Conservation (phyloP, 495 filamentous ascomycete genomes). For the Astrothelium subdiscretum region DNA sequence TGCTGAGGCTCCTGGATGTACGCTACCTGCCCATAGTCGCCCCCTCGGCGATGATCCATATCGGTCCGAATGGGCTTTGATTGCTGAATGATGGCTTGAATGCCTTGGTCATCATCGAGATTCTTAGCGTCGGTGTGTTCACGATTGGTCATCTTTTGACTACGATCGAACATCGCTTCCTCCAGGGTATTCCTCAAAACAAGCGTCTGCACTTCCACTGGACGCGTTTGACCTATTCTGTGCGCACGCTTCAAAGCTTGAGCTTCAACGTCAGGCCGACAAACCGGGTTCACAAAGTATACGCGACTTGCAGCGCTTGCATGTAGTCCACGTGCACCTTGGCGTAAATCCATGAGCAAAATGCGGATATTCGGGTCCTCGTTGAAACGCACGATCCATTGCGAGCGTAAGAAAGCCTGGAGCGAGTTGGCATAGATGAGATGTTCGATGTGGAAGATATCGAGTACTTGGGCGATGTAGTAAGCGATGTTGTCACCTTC, state of each 20-base stretch:
- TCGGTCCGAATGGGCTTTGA: constrained; percentile 52
- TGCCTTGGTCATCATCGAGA: constrained; percentile 63
- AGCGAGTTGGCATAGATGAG: constrained; percentile 67
- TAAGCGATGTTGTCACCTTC: constrained; percentile 70
- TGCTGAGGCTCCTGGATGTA: constrained; percentile 39
- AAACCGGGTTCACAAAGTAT: constrained; percentile 85
- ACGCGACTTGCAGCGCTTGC: constrained; percentile 71
- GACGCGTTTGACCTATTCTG: constrained; percentile 70
- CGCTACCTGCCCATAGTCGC: constrained; percentile 44
- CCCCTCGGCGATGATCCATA: constrained; percentile 24
- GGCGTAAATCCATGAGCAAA: constrained; percentile 77
- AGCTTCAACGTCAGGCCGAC: constrained; percentile 74
- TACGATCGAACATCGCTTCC: constrained; percentile 65
- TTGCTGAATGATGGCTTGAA: constrained; percentile 69
- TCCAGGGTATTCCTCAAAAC: constrained; percentile 65
- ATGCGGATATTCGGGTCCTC: constrained; percentile 51
- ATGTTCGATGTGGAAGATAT: constrained; percentile 36
- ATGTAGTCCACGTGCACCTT: constrained; percentile 81
- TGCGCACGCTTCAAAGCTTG: constrained; percentile 89
- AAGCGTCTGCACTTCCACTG: constrained; percentile 79
- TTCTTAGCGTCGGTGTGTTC: constrained; percentile 59
- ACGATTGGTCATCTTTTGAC: constrained; percentile 63
- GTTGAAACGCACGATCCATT: constrained; percentile 72
- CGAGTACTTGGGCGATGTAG: constrained; percentile 62
- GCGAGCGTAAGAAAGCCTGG: constrained; percentile 43